Base-by-base conservation (phyloP, 2,329 filamentous ascomycete genomes). In the Cordyceps fumosorosea region DNA sequence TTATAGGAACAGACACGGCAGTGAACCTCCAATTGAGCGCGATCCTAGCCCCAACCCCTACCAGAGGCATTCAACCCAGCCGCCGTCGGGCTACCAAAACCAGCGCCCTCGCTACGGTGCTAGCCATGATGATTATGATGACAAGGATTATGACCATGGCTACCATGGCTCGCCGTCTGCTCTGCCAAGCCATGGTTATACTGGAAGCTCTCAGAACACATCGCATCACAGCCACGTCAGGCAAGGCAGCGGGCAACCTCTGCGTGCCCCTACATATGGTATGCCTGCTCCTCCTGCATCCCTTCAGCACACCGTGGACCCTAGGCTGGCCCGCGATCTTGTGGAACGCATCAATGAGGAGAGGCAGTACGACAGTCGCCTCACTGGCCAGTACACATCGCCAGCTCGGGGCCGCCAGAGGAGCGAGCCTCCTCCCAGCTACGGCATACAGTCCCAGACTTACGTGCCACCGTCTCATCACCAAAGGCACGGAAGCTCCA, bases 271-370 rank as follows among this genome's bases (percentile, higher is more conserved):
- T 26, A 71, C 70, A 47, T 81, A 82, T 68, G 74, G 70, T 4
- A 65, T 81, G 22, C 79, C 81, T 1, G 69, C 77, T 4, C 75
- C 86, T 2, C 85, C 85, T 5, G 71, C 83, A 1, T 83, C 84
- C 3, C 74, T 88, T 24, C 80, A 88, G 8, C 82, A 85, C n/a
- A 85, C 84, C 3, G 76, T 85, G 29, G 84, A 88, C 64, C 82
- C 83, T 3, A 71, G 70, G 20, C 73, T 86, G 42, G 79, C 83
- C 1, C 79, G 81, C 60, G 83, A 87, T 66, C 76, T 85, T n/a
- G 76, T 81, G 1, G 81, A 85, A 3, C 78, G 81, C n/a, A 80
- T 84, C 55, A 79, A 84, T 52, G 78, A 84, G 53, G 84, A 85
- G 24, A 79, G 80, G 59, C 78, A 77, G 8, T 74, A 77, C 29